phyloP scores from a whole-genome alignment of 2,329 filamentous ascomycete genomes.

The Penicillium palitans region DNA sequence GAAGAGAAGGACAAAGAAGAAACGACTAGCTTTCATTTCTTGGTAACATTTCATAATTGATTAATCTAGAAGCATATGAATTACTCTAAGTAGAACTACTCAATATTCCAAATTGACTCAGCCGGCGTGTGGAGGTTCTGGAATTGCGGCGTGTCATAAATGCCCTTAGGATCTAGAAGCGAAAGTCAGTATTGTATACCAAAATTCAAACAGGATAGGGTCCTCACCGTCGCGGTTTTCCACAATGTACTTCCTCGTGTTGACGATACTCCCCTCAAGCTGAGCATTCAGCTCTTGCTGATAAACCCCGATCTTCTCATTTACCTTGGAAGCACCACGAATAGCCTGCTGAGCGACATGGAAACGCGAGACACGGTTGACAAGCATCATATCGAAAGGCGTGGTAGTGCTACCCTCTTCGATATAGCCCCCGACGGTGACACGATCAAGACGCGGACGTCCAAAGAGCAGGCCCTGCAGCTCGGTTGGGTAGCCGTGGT shows the following conservation, averaged over 20 bases:
- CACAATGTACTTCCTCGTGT: constrained; percentile 55
- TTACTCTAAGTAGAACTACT: background rate
- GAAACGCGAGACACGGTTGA: constrained; percentile 61
- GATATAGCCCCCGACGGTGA: constrained; percentile 60
- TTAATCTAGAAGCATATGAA: background rate
- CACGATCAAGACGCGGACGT: constrained; percentile 52
- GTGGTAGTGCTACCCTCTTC: constrained; percentile 69
- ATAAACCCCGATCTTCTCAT: constrained; percentile 49
- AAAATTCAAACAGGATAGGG: background rate
- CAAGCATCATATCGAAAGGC: constrained; percentile 69
- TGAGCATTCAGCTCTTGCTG: constrained; percentile 52
- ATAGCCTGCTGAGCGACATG: constrained; percentile 60
- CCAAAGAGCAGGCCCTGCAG: constrained; percentile 64
- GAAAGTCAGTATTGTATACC: constrained; percentile 6
- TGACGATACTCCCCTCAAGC: constrained; percentile 51
- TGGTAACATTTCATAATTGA: background rate
- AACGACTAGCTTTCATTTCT: background rate
- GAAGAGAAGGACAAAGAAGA: background rate
- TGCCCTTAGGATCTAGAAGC: constrained; percentile 51
- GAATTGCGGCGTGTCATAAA: constrained; percentile 50
- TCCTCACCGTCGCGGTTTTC: constrained; percentile 54
- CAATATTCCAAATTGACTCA: background rate
- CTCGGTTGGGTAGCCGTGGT: constrained; percentile 65
- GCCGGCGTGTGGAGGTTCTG: background rate
- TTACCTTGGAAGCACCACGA: constrained; percentile 48